phyloP scores from a whole-genome alignment of 331 rosid genomes.

The Pyrus hybrid region DNA sequence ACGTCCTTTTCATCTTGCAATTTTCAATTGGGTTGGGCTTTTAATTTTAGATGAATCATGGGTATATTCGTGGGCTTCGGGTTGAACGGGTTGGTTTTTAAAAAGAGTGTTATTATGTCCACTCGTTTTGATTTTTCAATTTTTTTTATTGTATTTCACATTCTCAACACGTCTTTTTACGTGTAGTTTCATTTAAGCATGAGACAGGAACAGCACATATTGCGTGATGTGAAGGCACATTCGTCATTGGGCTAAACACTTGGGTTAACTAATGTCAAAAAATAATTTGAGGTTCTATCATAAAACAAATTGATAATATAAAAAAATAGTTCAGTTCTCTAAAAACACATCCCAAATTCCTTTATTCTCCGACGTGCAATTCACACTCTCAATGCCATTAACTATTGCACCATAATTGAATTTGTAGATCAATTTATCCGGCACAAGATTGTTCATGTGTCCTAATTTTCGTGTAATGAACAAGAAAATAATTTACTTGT shows the following conservation, averaged over 20 bases:
- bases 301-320: too few relatives aligned
- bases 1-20: neutral
- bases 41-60: neutral
- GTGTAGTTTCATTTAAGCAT: too few relatives aligned
- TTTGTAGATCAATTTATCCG: neutral
- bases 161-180: too few relatives aligned
- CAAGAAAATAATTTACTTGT: too few relatives aligned
- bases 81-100: neutral
- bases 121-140: too few relatives aligned
- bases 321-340: neutral
- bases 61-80: neutral
- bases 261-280: neutral
- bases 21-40: neutral
- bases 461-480: neutral
- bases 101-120: too few relatives aligned
- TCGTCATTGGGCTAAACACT: neutral
- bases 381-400: neutral
- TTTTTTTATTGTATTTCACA: too few relatives aligned
- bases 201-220: too few relatives aligned
- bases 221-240: too few relatives aligned
- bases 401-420: neutral
- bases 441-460: too few relatives aligned
- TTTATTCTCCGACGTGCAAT: neutral
- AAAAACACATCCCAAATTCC: neutral
- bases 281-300: neutral